phyloP scores from a whole-genome alignment of 768 basidiomycete species.

The Amyloporia xantha region DNA sequence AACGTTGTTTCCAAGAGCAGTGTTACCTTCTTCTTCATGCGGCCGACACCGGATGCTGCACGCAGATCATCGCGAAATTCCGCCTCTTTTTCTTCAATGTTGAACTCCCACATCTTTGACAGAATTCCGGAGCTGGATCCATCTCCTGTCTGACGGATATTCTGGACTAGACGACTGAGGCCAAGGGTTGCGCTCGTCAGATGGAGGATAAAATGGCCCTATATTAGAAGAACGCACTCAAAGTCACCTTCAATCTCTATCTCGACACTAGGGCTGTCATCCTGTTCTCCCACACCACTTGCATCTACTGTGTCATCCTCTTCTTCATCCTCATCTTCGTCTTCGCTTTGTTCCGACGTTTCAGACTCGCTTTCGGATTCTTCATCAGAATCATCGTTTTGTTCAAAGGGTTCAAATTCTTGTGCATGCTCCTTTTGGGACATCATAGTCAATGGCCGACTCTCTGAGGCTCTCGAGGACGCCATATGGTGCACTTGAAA shows the following conservation, averaged over 20 bases:
- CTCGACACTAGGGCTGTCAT: constrained; percentile 18
- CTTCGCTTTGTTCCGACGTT: background rate
- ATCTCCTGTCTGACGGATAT: constrained; percentile 50
- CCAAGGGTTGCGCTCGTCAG: too few relatives aligned
- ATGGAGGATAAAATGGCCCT: background rate
- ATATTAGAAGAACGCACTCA: constrained; percentile 28
- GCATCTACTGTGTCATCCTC: background rate
- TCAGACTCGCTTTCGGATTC: background rate
- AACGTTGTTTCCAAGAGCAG: background rate
- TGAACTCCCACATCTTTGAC: constrained; percentile 68
- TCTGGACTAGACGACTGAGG: constrained; percentile 58
- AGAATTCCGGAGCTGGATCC: constrained; percentile 39
- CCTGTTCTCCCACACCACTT: background rate
- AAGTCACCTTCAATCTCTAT: constrained; percentile 51
- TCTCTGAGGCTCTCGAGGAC: too few relatives aligned
- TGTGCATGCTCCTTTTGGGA: too few relatives aligned
- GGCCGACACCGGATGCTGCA: constrained; percentile 67
- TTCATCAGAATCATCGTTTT: background rate
- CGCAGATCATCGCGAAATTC: constrained; percentile 72
- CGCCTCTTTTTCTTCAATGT: constrained; percentile 57
- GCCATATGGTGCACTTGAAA: too few relatives aligned
- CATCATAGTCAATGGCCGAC: too few relatives aligned
- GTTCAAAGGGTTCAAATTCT: too few relatives aligned
- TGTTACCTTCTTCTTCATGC: constrained; percentile 40
- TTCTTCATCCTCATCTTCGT: constrained; percentile 1